A percentile compares a stretch with the other conserved stretches of the same genome.
phyloP scores from a whole-genome alignment of 441 rosid species.

The Brassica balearica region DNA sequence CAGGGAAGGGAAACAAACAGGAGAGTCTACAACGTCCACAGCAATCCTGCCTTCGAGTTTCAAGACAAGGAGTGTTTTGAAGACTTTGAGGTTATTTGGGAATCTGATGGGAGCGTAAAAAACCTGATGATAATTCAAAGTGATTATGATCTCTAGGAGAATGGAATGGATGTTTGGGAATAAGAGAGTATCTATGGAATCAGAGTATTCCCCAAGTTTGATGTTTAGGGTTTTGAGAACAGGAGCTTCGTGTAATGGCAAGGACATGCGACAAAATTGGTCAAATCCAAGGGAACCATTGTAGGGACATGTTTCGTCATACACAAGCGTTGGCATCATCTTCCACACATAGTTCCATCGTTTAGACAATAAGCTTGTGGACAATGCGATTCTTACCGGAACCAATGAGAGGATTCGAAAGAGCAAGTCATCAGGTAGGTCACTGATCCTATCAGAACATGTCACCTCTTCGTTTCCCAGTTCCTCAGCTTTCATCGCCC shows the following conservation, averaged over 20 bases:
- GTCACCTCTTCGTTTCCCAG: background rate
- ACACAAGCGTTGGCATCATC: background rate
- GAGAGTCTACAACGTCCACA: background rate
- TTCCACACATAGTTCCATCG: slow-evolving; percentile 22
- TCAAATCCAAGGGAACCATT: slow-evolving; percentile 5
- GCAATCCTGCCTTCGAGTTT: background rate
- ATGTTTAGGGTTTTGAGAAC: background rate
- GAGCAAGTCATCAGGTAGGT: slow-evolving; percentile 1
- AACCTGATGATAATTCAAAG: background rate
- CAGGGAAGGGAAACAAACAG: slow-evolving; percentile 3
- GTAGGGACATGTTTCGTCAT: background rate
- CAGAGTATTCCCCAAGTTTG: background rate
- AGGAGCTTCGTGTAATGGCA: slow-evolving; percentile 1
- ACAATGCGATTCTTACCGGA: background rate
- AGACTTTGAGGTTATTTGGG: background rate
- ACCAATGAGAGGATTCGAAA: background rate
- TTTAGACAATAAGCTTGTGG: slow-evolving; percentile 12
- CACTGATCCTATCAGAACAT: background rate
- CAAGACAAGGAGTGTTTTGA: background rate
- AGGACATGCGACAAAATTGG: background rate
- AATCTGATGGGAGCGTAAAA: background rate
- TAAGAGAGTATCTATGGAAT: background rate
- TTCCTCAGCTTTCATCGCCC: background rate
- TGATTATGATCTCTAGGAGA: background rate
- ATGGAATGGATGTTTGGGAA: background rate